phyloP scores from a whole-genome alignment of 2,329 filamentous ascomycete genomes.

The Aphanoascus verrucosus region DNA sequence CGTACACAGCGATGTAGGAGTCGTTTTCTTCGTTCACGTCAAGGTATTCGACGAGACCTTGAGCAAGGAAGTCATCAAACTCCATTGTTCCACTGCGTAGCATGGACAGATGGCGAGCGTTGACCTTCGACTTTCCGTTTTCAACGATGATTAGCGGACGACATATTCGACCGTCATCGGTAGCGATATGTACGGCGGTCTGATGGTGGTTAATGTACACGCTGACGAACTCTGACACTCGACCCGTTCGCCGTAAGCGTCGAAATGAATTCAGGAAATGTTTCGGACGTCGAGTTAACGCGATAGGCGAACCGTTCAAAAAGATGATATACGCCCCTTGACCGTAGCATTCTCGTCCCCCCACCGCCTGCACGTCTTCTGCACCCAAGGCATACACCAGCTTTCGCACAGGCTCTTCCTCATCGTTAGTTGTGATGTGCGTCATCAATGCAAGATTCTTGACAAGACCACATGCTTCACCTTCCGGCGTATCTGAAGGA shows the following conservation, averaged over 20 bases:
- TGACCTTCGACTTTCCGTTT: constrained; percentile 71
- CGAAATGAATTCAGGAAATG: constrained; percentile 77
- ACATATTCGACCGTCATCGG: constrained; percentile 93
- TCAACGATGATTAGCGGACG: constrained; percentile 92
- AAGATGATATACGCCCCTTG: constrained; percentile 81
- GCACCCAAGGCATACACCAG: constrained; percentile 79
- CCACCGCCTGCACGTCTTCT: constrained; percentile 67
- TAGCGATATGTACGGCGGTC: constrained; percentile 84
- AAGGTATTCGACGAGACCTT: constrained; percentile 87
- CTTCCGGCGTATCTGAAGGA: constrained; percentile 93
- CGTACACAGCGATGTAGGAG: constrained; percentile 80
- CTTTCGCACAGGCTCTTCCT: constrained; percentile 79
- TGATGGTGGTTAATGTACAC: constrained; percentile 94
- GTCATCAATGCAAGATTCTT: constrained; percentile 99
- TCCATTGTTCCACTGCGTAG: constrained; percentile 72
- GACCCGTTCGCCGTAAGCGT: constrained; percentile 73
- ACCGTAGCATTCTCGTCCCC: constrained; percentile 76
- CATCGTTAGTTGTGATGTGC: constrained; percentile 93
- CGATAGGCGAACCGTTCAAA: constrained; percentile 89
- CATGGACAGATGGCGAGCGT: constrained; percentile 63
- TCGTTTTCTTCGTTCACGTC: constrained; percentile 99
- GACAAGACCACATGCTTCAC: constrained; percentile 92
- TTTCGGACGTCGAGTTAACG: constrained; percentile 75
- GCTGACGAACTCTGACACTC: constrained; percentile 91
- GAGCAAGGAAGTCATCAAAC: constrained; percentile 87